Conservation (phyloP, 2,329 filamentous ascomycete species). For the Fusarium luffae region DNA sequence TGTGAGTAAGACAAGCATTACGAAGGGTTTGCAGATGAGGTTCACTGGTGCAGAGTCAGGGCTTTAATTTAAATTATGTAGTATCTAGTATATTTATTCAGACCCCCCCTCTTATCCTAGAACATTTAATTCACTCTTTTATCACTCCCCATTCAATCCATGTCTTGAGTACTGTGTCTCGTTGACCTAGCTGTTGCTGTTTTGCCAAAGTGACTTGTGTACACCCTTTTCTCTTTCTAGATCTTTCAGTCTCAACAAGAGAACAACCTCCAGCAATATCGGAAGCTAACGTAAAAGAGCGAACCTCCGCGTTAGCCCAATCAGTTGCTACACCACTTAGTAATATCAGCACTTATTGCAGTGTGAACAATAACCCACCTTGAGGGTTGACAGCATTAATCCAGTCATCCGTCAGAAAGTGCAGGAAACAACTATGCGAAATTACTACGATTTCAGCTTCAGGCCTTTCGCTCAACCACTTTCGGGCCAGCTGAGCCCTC, state of each 20-base stretch:
- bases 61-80: not conserved
- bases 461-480: not conserved
- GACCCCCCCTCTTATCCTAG: not conserved
- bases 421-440: not conserved
- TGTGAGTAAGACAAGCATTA: no score
- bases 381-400: not conserved
- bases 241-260: not conserved
- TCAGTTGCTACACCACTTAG: not conserved
- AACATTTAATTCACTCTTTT: not conserved
- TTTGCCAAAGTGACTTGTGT: rapidly evolving
- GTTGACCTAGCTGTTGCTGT: not conserved
- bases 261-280: rapidly evolving
- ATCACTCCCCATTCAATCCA: not conserved
- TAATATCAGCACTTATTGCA: rapidly evolving
- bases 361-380: not conserved
- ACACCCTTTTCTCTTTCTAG: not conserved
- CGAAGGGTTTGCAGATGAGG: no score
- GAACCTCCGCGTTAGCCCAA: slow-evolving; percentile 3
- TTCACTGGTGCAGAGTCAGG: no score
- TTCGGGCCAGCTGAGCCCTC: not conserved
- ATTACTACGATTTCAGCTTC: slow-evolving; percentile 5
- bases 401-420: slow-evolving; percentile 7
- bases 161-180: not conserved
- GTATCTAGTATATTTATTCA: not conserved
- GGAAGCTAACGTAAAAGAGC: not conserved